Evolutionary conservation across 2,329 filamentous ascomycete genomes (phyloP).

Genomic region (Thermomyces lanuginosus): DNA sequence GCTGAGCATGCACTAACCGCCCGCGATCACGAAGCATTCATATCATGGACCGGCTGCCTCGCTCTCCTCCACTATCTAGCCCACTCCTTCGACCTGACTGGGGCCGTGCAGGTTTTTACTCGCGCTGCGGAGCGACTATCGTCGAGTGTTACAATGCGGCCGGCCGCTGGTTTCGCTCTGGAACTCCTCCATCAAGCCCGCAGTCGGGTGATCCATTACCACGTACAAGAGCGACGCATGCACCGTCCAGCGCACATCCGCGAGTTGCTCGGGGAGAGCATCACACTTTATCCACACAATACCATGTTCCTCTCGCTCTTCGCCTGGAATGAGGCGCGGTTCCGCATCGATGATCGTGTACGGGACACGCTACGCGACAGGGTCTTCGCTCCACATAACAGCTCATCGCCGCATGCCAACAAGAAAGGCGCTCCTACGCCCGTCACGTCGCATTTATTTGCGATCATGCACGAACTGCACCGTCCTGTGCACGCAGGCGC

Average conservation of each 20-base stretch:
- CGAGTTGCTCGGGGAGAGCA: conserved; percentile 42
- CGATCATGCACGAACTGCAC: conserved; percentile 38
- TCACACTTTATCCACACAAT: conserved; percentile 55
- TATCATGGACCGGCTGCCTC: conserved; percentile 44
- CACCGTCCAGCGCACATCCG: conserved; percentile 54
- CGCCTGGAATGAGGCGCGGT: conserved; percentile 55
- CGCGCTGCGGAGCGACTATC: conserved; percentile 29
- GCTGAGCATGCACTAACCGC: conserved; percentile 42
- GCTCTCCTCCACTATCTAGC: conserved; percentile 53
- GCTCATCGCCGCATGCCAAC: no score
- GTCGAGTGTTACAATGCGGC: conserved; percentile 23
- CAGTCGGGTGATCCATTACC: conserved; percentile 48
- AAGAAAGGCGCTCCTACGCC: conserved; percentile 10
- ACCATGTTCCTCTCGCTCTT: conserved; percentile 57
- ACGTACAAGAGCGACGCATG: conserved; percentile 45
- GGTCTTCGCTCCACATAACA: conserved; percentile 10
- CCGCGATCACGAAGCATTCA: conserved; percentile 33
- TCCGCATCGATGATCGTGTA: conserved; percentile 60
- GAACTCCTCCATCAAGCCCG: conserved; percentile 56
- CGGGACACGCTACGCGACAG: conserved; percentile 42
- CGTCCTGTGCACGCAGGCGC: conserved; percentile 27
- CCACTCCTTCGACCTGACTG: conserved; percentile 15
- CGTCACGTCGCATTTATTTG: conserved; percentile 38
- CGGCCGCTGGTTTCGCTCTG: conserved; percentile 18
- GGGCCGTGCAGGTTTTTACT: conserved; percentile 24